Base-by-base conservation (phyloP, 768 basidiomycete genomes). In the Neoboletus brunneissimus region DNA sequence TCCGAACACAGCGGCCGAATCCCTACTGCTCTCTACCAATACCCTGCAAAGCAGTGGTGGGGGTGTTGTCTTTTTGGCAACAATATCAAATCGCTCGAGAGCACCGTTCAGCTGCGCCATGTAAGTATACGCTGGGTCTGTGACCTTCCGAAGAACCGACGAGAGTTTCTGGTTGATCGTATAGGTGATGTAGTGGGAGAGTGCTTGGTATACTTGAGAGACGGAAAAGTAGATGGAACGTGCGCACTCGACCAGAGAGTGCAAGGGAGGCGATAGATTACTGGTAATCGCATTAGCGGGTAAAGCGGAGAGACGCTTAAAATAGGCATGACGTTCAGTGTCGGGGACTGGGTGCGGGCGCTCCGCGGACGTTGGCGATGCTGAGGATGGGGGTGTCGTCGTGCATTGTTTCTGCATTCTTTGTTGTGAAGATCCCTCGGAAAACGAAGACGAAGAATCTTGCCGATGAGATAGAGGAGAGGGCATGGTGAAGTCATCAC, bases 141-240 rank as follows among this genome's bases (percentile, higher is more conserved):
- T 82, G 29, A 96, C 88, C 67, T 93, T 91, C 46, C 83, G 78
- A 55, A 98, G 79, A 8, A 91, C 82, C 5, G 86, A 83, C 6
- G 92, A 85, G 27, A 94, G 78, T 22, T 91, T 84, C 51, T 95
- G 91, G 66, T 94, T 87, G 57, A 87, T 83, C 31, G 88, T 88
- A 59, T 89, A 89, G 22, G 87, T 79, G 35, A 88, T 87, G 72
- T 94, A 96, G 64, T 95, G 91, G 50, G 91, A 86, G 42, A 99
- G 76, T 0, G 91, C 86, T 62, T 94, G 86, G 67, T 96, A 89
- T 42, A 98, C 83, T 72, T 98, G 95, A 41, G 91, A 91, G 59
- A 94, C 79, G 3, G 93, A 89, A 68, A 97, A 98, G 38, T 98
- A 80, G 54, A 98, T 86, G 23, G 91, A 94, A 27, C 97, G 87